Conservation (phyloP, 768 basidiomycete species). For the Daedaleopsis nitida region DNA sequence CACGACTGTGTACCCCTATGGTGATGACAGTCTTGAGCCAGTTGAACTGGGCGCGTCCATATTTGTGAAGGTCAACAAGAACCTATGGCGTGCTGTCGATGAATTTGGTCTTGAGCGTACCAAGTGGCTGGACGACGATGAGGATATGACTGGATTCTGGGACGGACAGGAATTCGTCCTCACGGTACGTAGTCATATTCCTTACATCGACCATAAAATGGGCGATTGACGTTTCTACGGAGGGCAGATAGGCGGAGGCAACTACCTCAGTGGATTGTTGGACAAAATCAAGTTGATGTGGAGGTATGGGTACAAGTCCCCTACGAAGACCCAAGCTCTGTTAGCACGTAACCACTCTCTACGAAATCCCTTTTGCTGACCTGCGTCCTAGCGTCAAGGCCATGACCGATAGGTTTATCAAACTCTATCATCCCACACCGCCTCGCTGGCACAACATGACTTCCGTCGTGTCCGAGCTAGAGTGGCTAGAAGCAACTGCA, state of each 20-base stretch:
- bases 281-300: constrained; percentile 72
- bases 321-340: constrained; percentile 57
- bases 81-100: constrained; percentile 70
- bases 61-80: constrained; percentile 77
- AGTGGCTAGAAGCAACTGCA: constrained; percentile 50
- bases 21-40: constrained; percentile 54
- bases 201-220: constrained; percentile 2
- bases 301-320: constrained; percentile 73
- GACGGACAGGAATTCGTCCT: constrained; percentile 76
- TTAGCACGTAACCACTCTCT: constrained; percentile 31
- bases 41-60: constrained; percentile 89
- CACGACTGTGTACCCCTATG: constrained; percentile 75
- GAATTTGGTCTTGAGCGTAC: constrained; percentile 73
- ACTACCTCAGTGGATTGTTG: constrained; percentile 54
- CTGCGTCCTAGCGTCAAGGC: constrained; percentile 48
- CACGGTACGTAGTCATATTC: constrained; percentile 45
- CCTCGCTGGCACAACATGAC: constrained; percentile 66
- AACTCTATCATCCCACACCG: constrained; percentile 54
- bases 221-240: constrained; percentile 16
- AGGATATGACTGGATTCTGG: constrained; percentile 69
- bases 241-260: constrained; percentile 35
- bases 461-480: constrained; percentile 53
- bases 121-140: constrained; percentile 49
- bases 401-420: constrained; percentile 53
- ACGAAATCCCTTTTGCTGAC: too few species aligned